Base-by-base conservation (phyloP, 139 green algal species). In the Limnomonas spitsbergensis region DNA sequence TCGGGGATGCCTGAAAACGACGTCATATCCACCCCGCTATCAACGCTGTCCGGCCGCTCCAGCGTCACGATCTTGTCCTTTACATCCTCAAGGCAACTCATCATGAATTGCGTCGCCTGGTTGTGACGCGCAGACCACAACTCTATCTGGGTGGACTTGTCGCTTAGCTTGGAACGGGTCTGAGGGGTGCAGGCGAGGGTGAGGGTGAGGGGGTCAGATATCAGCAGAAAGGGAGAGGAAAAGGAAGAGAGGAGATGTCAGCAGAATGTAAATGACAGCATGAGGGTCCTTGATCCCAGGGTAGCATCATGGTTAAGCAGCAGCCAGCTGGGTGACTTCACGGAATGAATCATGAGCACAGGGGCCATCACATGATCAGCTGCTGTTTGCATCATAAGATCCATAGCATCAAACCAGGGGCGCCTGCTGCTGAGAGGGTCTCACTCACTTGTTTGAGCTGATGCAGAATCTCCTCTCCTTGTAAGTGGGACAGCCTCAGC, bases 81-180 rank as follows among this genome's bases (percentile, higher is more conserved):
- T 47, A 87, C 83, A 38, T 87, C 83, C 38, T 78, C 79, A 53
- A 87, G 40, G 66, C 79, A 84, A 40, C 54, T 27, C 75, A 84
- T 40, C 40, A 87, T 73, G 76, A 87, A 87, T 7, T 35, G 66
- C 4, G 69, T 74, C 4, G 79, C 68, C 9, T 83, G 72, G 0
- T 40, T 66, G 2, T 73, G 40, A 66, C 78, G 75, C 1, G 52
- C 73, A 14, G 38, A 67, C 37, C 66, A 61, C 38, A 69, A 38
- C 7, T 76, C 78, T 9, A 86, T 78, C 67, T 34, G 53, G 9
- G 61, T 20, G 7, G 26, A 36, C 6, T 20, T 7, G 29, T 74
- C 67, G 2, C 53, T 38, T 4, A 85, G 53, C 76, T 82, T 75
- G 2, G 67, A n/a, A 38, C 32, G 9, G 75, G 36, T 35, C 3